A percentile compares a stretch with the other conserved stretches of the same genome.
These are phyloP conservation scores for Luvunga scandens DNA, from an alignment of 345 rosid species.

Conservation along the genomic window DNA sequence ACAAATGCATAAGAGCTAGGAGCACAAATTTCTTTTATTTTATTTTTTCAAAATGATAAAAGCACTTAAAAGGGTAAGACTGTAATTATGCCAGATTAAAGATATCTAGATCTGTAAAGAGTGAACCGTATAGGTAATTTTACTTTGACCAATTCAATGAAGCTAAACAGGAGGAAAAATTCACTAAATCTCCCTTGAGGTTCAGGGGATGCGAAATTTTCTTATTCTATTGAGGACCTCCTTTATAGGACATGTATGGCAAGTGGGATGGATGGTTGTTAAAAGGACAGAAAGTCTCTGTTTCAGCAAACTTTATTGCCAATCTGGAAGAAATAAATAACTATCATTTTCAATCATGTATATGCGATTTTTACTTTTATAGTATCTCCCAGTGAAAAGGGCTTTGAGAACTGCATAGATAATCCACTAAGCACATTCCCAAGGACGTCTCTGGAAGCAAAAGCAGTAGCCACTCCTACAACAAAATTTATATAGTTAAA, in stretches of 20 bases:
- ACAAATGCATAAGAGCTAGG: background rate
- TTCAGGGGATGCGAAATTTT: background rate
- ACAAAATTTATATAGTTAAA: background rate
- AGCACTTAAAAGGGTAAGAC: background rate
- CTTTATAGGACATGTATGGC: background rate
- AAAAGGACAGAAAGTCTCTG: background rate
- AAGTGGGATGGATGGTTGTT: background rate
- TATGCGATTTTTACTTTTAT: constrained; percentile 62
- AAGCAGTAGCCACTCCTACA: constrained; percentile 97
- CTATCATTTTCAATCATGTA: background rate
- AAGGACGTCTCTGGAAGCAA: constrained; percentile 87
- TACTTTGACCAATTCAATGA: background rate
- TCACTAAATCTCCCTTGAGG: background rate
- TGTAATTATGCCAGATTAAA: background rate
- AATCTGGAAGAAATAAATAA: background rate
- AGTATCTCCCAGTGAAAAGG: constrained; percentile 92
- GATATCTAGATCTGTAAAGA: background rate
- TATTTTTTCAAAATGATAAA: background rate
- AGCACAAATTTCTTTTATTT: background rate
- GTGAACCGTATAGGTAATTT: too few species aligned
- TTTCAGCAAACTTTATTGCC: background rate
- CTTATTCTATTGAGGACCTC: background rate
- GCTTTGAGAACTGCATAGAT: constrained; percentile 81
- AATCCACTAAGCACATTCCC: constrained; percentile 93
- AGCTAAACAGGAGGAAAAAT: background rate